A percentile compares a stretch with the other conserved stretches of the same genome.
phyloP scores from a whole-genome alignment of 2,329 filamentous ascomycete species.

The Dryadomyces quercivorus region DNA sequence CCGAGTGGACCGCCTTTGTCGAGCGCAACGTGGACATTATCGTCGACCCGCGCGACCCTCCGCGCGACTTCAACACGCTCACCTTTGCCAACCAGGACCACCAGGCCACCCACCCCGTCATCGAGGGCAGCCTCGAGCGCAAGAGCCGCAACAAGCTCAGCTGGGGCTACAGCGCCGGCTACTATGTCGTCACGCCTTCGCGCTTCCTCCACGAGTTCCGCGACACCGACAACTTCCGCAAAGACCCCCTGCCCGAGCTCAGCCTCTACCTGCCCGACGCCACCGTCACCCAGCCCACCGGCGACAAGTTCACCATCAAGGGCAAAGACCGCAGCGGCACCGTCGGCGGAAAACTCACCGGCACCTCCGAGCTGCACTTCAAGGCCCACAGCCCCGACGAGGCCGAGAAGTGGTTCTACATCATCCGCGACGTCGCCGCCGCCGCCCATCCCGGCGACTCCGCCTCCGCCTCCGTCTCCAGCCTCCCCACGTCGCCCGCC shows the following conservation, averaged over 20 bases:
- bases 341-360: constrained; percentile 68
- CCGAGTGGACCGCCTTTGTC: constrained; percentile 84
- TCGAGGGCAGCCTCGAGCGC: constrained; percentile 80
- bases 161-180: constrained; percentile 64
- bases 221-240: constrained; percentile 61
- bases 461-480: constrained; percentile 18
- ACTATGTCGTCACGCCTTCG: constrained; percentile 82
- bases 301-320: constrained; percentile 85
- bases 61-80: constrained; percentile 62
- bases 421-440: constrained; percentile 50
- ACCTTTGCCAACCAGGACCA: constrained; percentile 86
- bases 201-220: constrained; percentile 95
- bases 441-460: constrained; percentile 15
- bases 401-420: constrained; percentile 73
- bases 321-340: constrained; percentile 83
- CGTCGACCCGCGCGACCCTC: constrained; percentile 63
- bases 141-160: constrained; percentile 79
- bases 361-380: constrained; percentile 70
- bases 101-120: constrained; percentile 62
- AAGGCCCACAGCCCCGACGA: constrained; percentile 74
- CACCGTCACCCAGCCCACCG: constrained; percentile 56
- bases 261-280: constrained; percentile 91
- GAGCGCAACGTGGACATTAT: constrained; percentile 59
- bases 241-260: constrained; percentile 72
- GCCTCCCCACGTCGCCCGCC: constrained; percentile 20